A percentile compares a stretch with the other conserved stretches of the same genome.
Conservation (phyloP, 1,284 basidiomycete genomes). For the Malassezia equina region DNA sequence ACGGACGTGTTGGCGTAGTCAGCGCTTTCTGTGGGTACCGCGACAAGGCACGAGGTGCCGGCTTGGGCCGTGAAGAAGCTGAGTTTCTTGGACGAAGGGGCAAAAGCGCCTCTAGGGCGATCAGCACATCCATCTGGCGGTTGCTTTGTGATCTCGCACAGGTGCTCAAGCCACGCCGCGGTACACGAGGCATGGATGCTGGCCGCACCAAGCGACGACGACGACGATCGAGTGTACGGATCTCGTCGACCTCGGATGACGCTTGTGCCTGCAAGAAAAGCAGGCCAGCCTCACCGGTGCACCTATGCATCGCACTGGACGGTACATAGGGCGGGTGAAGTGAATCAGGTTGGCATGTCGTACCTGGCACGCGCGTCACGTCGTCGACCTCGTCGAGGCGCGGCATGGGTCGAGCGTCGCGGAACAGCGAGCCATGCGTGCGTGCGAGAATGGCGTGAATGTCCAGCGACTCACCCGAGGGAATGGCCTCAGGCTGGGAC, state of each 20-base stretch:
- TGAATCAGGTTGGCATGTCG: not conserved
- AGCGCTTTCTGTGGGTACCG: not conserved
- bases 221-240: conserved; percentile 35
- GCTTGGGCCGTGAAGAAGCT: not conserved
- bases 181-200: not conserved
- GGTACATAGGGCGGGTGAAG: conserved; percentile 20
- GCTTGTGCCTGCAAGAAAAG: conserved; percentile 44
- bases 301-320: conserved; percentile 34
- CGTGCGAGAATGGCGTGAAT: conserved; percentile 60
- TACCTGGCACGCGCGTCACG: not conserved
- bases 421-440: conserved; percentile 31
- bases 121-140: not conserved
- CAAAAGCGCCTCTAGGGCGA: conserved; percentile 4
- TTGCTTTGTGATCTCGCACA: not conserved
- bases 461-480: conserved; percentile 72
- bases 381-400: not conserved
- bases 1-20: not conserved
- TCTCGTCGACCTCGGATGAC: conserved; percentile 36
- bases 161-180: not conserved
- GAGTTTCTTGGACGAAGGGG: not conserved
- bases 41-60: too few species aligned
- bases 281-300: conserved; percentile 32
- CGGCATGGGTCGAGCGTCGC: conserved; percentile 21
- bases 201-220: conserved; percentile 3
- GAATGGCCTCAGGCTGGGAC: conserved; percentile 70